Base-by-base conservation (phyloP, 2,329 filamentous ascomycete species). In the Tolypocladium nubicola region DNA sequence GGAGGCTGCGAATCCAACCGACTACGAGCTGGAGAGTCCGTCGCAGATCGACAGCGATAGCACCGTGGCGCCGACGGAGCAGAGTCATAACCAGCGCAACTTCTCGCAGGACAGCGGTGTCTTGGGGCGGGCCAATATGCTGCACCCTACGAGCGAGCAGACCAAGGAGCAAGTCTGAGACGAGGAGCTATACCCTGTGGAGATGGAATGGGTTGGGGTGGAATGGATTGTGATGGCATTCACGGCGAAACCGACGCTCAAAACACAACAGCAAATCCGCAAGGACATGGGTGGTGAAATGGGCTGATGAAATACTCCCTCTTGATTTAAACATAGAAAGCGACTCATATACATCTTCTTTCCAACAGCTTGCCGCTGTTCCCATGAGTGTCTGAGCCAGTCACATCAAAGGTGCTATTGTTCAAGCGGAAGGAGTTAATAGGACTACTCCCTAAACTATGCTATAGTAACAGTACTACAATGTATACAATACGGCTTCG, bases 1-100 rank as follows among this genome's bases (percentile, higher is more conserved):
- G 39, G 61, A 64, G 59, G 57, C 56, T 39, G 58, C 61, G 8
- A 52, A 54, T 39, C 49, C 60, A 2, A 26, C 56, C 4, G 47
- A 52, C 1, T 38, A 35, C 21, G 55, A 53, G 5, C 50, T 39
- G 52, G 59, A 47, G 55, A 59, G 53, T 16, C 9, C 33, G 2
- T 14, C 26, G 23, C 38, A 16, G 6, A 3, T 43, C 4, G 49
- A 54, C 21, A 57, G 57, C 26, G 33, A 35, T 21, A 58, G 40
- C 13, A 54, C 56, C 16, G 49, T 52, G 6, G 58, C 14, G 1
- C 11, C 38, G 47, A 21, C 1, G n/a, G 43, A 35, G 14, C 54
- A 58, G 30, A 54, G 43, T 26, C 23, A 21, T 4, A 21, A 41
- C 13, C n/a, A 53, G 5, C 41, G 16, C 7, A 21, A 26, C 35